Conservation (phyloP, 352 stramenopile species). For the Globisporangium cystogenes region DNA sequence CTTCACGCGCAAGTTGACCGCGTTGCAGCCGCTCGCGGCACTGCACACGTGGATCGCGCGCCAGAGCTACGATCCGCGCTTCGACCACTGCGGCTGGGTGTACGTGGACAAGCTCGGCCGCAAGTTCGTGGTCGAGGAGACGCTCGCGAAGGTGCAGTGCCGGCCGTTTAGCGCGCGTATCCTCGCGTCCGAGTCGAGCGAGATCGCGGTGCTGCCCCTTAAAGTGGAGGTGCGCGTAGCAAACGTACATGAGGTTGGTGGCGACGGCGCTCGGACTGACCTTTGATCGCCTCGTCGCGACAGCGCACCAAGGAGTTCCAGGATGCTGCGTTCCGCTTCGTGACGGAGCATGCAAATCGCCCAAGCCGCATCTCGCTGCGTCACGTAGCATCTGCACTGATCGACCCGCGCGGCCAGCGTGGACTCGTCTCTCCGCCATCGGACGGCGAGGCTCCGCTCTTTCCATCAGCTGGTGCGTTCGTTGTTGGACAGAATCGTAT, state of each 20-base stretch:
- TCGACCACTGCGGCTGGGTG: constrained; percentile 79
- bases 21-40: constrained; percentile 64
- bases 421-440: neutral
- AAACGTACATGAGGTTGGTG: neutral
- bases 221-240: constrained; percentile 29
- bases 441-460: constrained; percentile 15
- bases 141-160: constrained; percentile 69
- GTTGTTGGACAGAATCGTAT: neutral
- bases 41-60: constrained; percentile 62
- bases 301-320: constrained; percentile 64
- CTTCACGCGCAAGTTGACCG: constrained; percentile 68
- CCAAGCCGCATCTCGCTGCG: constrained; percentile 59
- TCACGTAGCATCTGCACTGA: constrained; percentile 39
- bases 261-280: neutral
- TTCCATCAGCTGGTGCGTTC: constrained; percentile 48
- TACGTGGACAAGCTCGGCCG: constrained; percentile 75
- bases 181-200: constrained; percentile 56
- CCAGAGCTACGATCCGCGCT: constrained; percentile 49
- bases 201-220: constrained; percentile 77
- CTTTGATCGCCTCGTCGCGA: neutral
- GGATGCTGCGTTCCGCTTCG: constrained; percentile 46
- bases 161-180: constrained; percentile 73
- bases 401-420: constrained; percentile 24
- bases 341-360: constrained; percentile 41
- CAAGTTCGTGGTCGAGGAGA: constrained; percentile 85